phyloP scores from a whole-genome alignment of 441 rosid genomes.

The Rhodomyrtus psidioides region DNA sequence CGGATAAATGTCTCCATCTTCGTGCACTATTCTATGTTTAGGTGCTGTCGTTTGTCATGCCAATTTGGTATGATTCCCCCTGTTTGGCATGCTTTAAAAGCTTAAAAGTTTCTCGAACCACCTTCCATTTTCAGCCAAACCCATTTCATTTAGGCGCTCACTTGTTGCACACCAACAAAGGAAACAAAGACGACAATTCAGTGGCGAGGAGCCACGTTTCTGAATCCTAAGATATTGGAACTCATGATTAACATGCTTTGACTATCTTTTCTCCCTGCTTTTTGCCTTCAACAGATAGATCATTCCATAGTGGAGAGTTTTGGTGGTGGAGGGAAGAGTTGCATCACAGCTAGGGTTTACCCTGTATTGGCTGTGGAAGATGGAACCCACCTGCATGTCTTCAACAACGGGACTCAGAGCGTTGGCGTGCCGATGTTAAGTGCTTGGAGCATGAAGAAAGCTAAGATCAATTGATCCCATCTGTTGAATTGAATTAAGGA shows the following conservation, averaged over 20 bases:
- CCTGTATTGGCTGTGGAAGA: constrained; percentile 20
- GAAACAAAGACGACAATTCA: background rate
- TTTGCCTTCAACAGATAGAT: constrained; percentile 20
- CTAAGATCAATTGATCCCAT: constrained; percentile 11
- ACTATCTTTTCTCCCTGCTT: background rate
- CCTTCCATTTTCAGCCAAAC: background rate
- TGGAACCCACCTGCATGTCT: constrained; percentile 20
- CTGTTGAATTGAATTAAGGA: background rate
- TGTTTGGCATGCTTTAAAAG: background rate
- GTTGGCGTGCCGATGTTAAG: constrained; percentile 11
- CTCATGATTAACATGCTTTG: background rate
- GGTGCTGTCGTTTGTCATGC: background rate
- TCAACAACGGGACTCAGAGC: constrained; percentile 23
- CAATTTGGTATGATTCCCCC: background rate
- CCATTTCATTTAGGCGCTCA: background rate
- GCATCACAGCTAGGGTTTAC: constrained; percentile 35
- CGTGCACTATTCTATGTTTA: background rate
- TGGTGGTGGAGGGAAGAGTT: constrained; percentile 27
- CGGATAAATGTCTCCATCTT: background rate
- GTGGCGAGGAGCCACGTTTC: background rate
- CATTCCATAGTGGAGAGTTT: constrained; percentile 34
- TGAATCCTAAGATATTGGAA: background rate
- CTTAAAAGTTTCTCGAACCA: background rate
- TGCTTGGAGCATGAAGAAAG: constrained; percentile 37
- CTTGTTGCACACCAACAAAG: background rate